Evolutionary conservation across 2,329 filamentous ascomycete species (phyloP), one percentile per base, ranked within the genome.

Genomic region (Xylariaceae sp.): DNA sequence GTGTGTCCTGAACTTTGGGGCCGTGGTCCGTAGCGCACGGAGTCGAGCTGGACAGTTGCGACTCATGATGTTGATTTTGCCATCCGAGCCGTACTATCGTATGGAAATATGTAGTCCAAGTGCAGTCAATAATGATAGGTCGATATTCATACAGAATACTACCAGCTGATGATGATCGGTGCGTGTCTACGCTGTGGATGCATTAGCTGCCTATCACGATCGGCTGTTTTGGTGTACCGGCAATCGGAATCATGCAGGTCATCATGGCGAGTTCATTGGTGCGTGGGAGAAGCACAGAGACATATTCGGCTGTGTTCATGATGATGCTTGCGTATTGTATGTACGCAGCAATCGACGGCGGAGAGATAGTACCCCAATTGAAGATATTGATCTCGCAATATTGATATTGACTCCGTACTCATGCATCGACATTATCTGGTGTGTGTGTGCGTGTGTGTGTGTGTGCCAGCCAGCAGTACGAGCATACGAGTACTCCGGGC

Each of bases 181-280:
- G 37, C 11, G 37, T 42, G 37, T 3, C 37, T 13, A 42, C 37
- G 37, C 8, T 42, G 9, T 42, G 11, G 37, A 42, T 13, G 37
- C 37, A 42, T 42, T 13, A 42, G 37, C 37, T 45, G 42, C 42
- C 42, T 30, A 62, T 58, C 42, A 51, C 34, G 51, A 48, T 55
- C 37, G 55, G 7, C 45, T 51, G 42, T n/a, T 50, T 51, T 55
- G 23, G 48, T 56, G 42, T 45, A 45, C 42, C 42, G 42, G 52
- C 45, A 58, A 50, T 56, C 49, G 37, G 57, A 47, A 58, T 39
- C 58, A 62, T 58, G 61, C 58, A 60, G 58, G 47, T 54, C 55
- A 56, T 51, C 52, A 42, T 53, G 48, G 13, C 57, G 23, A 53
- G 15, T 47, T 35, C 15, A 56, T 50, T 62, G 45, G 49, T 50